Base-by-base conservation (phyloP, 345 rosid species). In the Gossypioides kirkii region DNA sequence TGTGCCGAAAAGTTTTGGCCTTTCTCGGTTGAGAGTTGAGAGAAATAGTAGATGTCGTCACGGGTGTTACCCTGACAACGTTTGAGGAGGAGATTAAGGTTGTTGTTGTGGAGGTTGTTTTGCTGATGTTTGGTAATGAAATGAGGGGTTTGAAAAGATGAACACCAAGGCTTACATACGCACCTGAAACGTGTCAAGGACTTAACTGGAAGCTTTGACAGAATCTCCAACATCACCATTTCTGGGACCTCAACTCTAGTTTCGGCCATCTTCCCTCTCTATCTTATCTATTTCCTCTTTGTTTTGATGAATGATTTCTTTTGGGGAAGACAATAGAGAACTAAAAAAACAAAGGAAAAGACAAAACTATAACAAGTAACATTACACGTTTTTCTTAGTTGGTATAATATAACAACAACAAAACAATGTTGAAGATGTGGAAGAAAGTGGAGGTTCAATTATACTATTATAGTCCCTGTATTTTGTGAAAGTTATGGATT, bases 101-200 rank as follows among this genome's bases (percentile, higher is more conserved):
- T 58, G 61, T 58, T 58, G 60, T 55, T 55, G 20, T 22, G 22
- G 17, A 58, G 32, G 62, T 25, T 25, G 62, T 58, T 58, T 4
- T 11, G 2, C 6, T 23, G 62, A 25, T 58, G 62, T 11, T 58
- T 58, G 32, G 36, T 12, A 58, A 58, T 58, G 62, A 58, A 58
- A 4, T 58, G 62, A 58, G 32, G 62, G 36, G 62, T 58, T 58
- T 25, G n/a, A 58, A 58, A 58, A 58, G 36, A 58, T 3, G 62
- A 58, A 23, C 36, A 12, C 62, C 62, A 58, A 23, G 62, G 1
- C 62, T 58, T 58, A 58, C 38, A 23, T 25, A 58, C 36, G 62
- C 62, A 58, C 62, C 62, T 59, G 69, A 73, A 73, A 55, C 75
- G 66, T 12, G 10, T n/a, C 4, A 72, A 38, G 17, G 75, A 72